A percentile compares a stretch with the other conserved stretches of the same genome.
Evolutionary conservation across 2,329 filamentous ascomycete genomes (phyloP).

Genomic region (Clonostachys rhizophaga): DNA sequence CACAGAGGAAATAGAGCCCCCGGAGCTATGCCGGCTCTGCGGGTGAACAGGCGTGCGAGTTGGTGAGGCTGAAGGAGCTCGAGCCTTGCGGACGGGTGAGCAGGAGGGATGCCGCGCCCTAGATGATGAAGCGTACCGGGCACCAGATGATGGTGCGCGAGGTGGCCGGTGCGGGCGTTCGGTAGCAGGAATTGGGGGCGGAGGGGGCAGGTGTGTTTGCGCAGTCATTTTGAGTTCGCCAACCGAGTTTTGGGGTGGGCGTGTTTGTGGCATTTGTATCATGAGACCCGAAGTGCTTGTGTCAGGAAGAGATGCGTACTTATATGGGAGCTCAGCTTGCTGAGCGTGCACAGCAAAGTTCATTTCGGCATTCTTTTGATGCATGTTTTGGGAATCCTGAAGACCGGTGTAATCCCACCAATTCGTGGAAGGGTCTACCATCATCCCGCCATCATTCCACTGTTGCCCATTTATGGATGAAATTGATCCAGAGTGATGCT

Average conservation of each 20-base stretch:
- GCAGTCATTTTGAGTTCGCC: slow-evolving; percentile 24
- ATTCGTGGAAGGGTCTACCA: too few species aligned
- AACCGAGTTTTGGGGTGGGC: slow-evolving; percentile 25
- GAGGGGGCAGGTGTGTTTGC: slow-evolving; percentile 27
- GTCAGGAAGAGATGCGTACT: slow-evolving; percentile 24
- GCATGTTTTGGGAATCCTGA: slow-evolving; percentile 15
- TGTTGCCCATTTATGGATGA: slow-evolving; percentile 1
- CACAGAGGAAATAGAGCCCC: slow-evolving; percentile 24
- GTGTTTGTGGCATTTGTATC: slow-evolving; percentile 50
- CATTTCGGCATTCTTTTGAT: slow-evolving; percentile 27
- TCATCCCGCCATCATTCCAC: too few species aligned
- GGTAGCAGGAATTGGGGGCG: slow-evolving; percentile 14
- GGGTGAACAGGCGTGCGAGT: slow-evolving; percentile 1
- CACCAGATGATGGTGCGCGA: slow-evolving; percentile 48
- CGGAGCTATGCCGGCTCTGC: slow-evolving; percentile 29
- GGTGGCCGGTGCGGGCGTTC: slow-evolving; percentile 40
- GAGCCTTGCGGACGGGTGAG: slow-evolving; percentile 35
- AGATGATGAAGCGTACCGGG: slow-evolving; percentile 46
- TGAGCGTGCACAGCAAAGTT: slow-evolving; percentile 34
- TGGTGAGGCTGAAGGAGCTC: slow-evolving; percentile 15
- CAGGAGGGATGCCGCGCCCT: slow-evolving; percentile 42
- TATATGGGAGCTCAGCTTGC: slow-evolving; percentile 32
- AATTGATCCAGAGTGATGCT: background rate
- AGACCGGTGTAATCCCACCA: slow-evolving; percentile 7
- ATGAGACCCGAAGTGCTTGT: slow-evolving; percentile 34